These are phyloP conservation scores for Colletotrichum simmondsii DNA, from an alignment of 2,329 filamentous ascomycete species.

Conservation along the genomic window DNA sequence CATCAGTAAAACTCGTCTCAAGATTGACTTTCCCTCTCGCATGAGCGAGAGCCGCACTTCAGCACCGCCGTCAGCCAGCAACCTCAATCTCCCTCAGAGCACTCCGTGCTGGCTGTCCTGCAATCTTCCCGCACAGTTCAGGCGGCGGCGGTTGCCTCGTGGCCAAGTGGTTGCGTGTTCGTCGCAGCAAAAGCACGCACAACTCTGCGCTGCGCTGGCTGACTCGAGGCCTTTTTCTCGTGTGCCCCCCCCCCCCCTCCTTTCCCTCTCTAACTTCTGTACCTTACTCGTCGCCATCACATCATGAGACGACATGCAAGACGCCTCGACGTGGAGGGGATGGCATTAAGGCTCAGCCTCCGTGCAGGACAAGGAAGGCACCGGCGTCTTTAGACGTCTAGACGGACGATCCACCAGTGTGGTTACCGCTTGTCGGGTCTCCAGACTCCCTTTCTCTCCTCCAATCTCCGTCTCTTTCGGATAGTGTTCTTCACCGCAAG, in stretches of 20 bases:
- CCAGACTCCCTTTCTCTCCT: not conserved
- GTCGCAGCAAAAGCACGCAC: not conserved
- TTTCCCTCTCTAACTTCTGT: too few species aligned
- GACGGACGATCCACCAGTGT: not conserved
- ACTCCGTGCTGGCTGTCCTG: not conserved
- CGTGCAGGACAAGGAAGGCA: not conserved
- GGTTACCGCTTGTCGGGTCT: not conserved
- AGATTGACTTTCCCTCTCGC: not conserved
- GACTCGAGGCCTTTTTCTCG: conserved; percentile 8
- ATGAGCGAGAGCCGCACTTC: too few species aligned
- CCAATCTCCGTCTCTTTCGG: not conserved
- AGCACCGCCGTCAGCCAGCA: too few species aligned
- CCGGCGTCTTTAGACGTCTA: not conserved
- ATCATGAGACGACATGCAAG: conserved; percentile 29
- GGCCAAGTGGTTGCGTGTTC: not conserved
- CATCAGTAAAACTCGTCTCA: conserved; percentile 30
- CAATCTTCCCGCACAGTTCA: not conserved
- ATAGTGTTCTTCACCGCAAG: not conserved
- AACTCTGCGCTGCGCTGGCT: not conserved
- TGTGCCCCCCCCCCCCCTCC: too few species aligned
- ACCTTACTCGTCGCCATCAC: not conserved
- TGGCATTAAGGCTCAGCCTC: conserved; percentile 17
- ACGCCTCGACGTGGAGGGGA: not conserved
- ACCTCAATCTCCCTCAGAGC: not conserved
- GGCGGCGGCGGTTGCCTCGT: too few species aligned